Percentiles rank a stretch among this genome's conserved stretches.
These are phyloP conservation scores for Dittrichia graveolens DNA, from an alignment of 129 eudicot species.

Conservation along the genomic window DNA sequence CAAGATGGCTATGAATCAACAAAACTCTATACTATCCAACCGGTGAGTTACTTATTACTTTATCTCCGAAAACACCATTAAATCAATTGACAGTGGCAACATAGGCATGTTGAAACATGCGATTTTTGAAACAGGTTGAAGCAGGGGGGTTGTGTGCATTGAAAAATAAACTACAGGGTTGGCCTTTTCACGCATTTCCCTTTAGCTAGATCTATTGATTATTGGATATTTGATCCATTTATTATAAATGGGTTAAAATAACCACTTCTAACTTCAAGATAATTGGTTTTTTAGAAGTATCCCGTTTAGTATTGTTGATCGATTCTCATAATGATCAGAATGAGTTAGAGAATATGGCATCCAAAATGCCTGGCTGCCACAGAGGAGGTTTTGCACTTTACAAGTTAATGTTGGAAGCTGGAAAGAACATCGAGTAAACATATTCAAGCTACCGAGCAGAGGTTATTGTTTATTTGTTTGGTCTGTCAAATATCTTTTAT, in stretches of 20 bases:
- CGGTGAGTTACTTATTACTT: conserved; percentile 45
- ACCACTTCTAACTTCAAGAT: too few relatives aligned
- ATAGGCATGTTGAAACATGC: too few relatives aligned
- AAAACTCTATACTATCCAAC: conserved; percentile 61
- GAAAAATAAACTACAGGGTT: too few relatives aligned
- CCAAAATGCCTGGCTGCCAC: conserved; percentile 98
- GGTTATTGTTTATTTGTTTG: conserved; percentile 15
- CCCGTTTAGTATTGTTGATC: background rate
- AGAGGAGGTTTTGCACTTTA: conserved; percentile 91
- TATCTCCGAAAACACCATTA: background rate
- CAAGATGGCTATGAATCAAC: conserved; percentile 94
- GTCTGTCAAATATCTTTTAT: background rate
- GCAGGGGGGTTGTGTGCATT: too few relatives aligned
- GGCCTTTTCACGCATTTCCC: too few relatives aligned
- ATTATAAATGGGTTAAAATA: too few relatives aligned
- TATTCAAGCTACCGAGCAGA: background rate
- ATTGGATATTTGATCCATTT: too few relatives aligned
- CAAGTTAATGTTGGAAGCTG: conserved; percentile 60
- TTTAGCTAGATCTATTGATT: too few relatives aligned
- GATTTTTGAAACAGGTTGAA: too few relatives aligned
- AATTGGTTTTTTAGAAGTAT: background rate
- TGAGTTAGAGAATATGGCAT: conserved; percentile 60
- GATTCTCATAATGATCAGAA: conserved; percentile 41
- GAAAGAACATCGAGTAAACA: conserved; percentile 24
- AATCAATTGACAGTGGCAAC: background rate